Conservation (phyloP, 768 basidiomycete genomes). For the Podaxis rugospora region DNA sequence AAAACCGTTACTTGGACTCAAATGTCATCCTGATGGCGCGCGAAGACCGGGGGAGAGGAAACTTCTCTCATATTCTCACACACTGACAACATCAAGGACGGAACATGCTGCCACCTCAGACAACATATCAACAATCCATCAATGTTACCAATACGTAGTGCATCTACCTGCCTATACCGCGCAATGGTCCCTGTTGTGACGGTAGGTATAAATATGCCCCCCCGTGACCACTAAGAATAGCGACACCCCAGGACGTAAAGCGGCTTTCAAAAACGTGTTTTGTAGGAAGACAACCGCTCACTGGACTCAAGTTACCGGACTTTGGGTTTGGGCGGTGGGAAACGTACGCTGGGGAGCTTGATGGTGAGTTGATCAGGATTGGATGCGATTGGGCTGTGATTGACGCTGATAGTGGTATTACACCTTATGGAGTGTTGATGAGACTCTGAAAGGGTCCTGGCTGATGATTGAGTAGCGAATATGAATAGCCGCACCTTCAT, state of each 20-base stretch:
- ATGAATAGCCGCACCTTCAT: not conserved
- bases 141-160: not conserved
- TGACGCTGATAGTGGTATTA: not conserved
- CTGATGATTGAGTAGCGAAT: not conserved
- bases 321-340: slow-evolving; percentile 2
- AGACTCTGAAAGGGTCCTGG: not conserved
- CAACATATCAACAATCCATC: not conserved
- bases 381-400: not conserved
- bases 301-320: slow-evolving; percentile 5
- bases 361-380: not conserved
- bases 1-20: not conserved
- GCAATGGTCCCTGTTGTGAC: not conserved
- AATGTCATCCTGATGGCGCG: not conserved
- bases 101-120: not conserved
- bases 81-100: not conserved
- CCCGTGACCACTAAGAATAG: not conserved
- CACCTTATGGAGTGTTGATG: not conserved
- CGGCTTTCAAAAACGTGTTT: not conserved
- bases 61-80: not conserved
- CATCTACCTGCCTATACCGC: not conserved
- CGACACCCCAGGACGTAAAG: not conserved
- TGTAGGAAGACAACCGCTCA: not conserved
- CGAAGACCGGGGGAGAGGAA: slow-evolving; percentile 8
- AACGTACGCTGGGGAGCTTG: not conserved
- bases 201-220: not conserved